Evolutionary conservation across 176 grass and related monocot species (phyloP).

Genomic region (Aechmea fasciata): DNA sequence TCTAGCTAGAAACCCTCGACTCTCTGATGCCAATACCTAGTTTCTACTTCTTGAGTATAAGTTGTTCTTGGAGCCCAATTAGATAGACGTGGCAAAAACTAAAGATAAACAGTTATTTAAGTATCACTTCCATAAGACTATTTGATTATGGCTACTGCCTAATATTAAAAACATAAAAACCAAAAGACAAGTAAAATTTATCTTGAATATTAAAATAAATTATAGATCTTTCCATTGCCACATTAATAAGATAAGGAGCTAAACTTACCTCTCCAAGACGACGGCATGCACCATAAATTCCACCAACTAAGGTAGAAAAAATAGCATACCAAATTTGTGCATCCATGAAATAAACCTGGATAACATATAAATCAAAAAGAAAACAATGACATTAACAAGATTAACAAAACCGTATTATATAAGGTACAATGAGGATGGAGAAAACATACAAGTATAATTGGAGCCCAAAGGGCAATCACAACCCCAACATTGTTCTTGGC

Average conservation of each 20-base stretch:
- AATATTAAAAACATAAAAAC: neutral
- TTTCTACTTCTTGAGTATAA: too few relatives aligned
- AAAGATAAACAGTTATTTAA: too few relatives aligned
- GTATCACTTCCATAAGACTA: too few relatives aligned
- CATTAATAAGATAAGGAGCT: neutral
- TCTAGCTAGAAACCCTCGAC: too few relatives aligned
- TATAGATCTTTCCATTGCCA: conserved; percentile 1
- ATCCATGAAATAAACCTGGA: conserved; percentile 98
- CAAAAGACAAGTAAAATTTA: neutral
- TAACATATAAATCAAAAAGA: conserved; percentile 20
- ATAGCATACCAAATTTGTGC: conserved; percentile 99
- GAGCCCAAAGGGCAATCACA: conserved; percentile 75
- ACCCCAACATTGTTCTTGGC: conserved; percentile 83
- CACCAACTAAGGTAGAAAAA: conserved; percentile 85
- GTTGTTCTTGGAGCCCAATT: too few relatives aligned
- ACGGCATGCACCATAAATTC: conserved; percentile 84
- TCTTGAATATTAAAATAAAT: conserved; percentile 9
- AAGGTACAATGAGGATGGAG: conserved; percentile 12
- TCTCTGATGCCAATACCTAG: too few relatives aligned
- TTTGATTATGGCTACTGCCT: neutral
- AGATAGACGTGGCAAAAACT: too few relatives aligned
- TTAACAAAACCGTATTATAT: conserved; percentile 1
- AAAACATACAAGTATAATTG: conserved; percentile 70
- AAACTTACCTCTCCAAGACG: conserved; percentile 85
- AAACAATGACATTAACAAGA: conserved; percentile 11